phyloP scores from a whole-genome alignment of 352 stramenopile species.

The Phytophthora capsici region DNA sequence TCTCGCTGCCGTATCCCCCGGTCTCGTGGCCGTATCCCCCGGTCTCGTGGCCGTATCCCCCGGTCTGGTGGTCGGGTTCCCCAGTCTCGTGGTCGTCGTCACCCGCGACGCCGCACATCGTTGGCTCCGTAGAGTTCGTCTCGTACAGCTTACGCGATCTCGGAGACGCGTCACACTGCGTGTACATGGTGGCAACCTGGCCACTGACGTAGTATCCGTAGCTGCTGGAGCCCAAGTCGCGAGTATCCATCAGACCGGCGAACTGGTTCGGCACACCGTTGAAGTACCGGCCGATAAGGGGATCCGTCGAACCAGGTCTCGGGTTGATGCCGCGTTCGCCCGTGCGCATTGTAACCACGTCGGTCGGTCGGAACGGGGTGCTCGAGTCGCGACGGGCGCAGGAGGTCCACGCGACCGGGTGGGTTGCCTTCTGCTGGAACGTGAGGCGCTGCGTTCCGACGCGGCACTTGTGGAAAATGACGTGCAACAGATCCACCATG shows the following conservation, averaged over 20 bases:
- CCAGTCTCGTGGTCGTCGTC: constrained; percentile 18
- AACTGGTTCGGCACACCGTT: constrained; percentile 43
- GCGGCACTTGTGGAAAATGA: constrained; percentile 76
- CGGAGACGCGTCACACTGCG: constrained; percentile 40
- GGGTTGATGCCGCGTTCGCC: constrained; percentile 42
- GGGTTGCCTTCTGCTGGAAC: constrained; percentile 53
- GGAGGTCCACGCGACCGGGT: constrained; percentile 54
- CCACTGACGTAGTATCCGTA: constrained; percentile 64
- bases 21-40: too few relatives aligned
- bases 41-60: background rate
- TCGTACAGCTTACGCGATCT: constrained; percentile 33
- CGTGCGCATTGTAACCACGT: constrained; percentile 54
- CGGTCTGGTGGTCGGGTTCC: background rate
- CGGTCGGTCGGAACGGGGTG: constrained; percentile 48
- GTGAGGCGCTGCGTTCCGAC: constrained; percentile 51
- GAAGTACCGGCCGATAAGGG: constrained; percentile 46
- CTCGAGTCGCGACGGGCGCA: constrained; percentile 48
- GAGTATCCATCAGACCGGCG: constrained; percentile 54
- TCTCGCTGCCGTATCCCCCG: too few relatives aligned
- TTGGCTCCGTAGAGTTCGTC: constrained; percentile 4
- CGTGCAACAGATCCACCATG: constrained; percentile 69
- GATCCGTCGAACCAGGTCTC: constrained; percentile 39
- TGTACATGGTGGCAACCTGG: constrained; percentile 51
- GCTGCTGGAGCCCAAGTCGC: constrained; percentile 52
- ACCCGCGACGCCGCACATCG: constrained; percentile 16